phyloP scores from a whole-genome alignment of 1,139 yeast genomes.

The Pneumocystis wakefieldiae region DNA sequence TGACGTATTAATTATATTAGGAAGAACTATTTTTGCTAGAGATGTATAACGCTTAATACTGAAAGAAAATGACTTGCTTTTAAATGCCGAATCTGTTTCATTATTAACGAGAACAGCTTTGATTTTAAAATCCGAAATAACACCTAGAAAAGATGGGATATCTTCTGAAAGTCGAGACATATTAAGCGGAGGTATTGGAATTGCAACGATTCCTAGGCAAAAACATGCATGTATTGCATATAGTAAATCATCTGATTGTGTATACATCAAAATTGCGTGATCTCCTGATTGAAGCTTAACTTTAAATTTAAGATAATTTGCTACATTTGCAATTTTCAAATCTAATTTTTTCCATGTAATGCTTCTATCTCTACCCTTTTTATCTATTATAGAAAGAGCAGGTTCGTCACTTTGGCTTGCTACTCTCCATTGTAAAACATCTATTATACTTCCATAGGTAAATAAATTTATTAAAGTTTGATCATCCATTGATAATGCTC shows the following conservation, averaged over 20 bases:
- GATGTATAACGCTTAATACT: conserved; percentile 43
- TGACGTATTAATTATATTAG: conserved; percentile 51
- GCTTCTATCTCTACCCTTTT: conserved; percentile 33
- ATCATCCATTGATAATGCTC: conserved; percentile 61
- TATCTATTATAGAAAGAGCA: conserved; percentile 54
- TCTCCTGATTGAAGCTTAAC: conserved; percentile 48
- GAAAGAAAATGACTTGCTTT: conserved; percentile 52
- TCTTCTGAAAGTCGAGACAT: conserved; percentile 60
- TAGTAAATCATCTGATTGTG: conserved; percentile 74
- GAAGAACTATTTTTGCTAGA: conserved; percentile 31
- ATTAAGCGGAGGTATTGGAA: conserved; percentile 69
- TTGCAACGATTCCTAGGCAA: conserved; percentile 60
- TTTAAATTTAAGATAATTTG: conserved; percentile 39
- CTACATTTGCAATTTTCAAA: conserved; percentile 55
- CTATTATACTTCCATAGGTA: conserved; percentile 56
- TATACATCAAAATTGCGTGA: conserved; percentile 64
- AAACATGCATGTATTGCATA: conserved; percentile 79
- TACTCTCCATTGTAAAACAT: conserved; percentile 66
- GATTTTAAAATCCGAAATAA: conserved; percentile 56
- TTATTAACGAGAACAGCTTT: conserved; percentile 61
- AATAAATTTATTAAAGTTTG: conserved; percentile 59
- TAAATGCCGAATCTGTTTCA: conserved; percentile 53
- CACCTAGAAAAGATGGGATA: conserved; percentile 48
- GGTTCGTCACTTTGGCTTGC: conserved; percentile 60
- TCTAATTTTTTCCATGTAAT: conserved; percentile 82